Evolutionary conservation across 2,329 filamentous ascomycete species (phyloP), one percentile per base, ranked within the genome.

Genomic region (Onygenales sp.): DNA sequence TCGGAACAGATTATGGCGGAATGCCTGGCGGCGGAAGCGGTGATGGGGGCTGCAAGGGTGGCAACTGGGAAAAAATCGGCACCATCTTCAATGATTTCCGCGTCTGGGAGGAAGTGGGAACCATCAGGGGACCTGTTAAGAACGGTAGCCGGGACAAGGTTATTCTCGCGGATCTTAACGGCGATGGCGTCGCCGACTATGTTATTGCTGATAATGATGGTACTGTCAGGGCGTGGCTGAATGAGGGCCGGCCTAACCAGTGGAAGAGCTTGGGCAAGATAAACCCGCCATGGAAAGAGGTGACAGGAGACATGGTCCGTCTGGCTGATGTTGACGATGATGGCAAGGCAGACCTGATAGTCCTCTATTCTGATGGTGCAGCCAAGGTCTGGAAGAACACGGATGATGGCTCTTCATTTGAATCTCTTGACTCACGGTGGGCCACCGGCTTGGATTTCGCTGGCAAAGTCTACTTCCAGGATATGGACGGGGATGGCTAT

Each of bases 321-420:
- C 48, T 52, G 48, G 51, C 51, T 27, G 51, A 52, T 48, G 27
- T 52, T 7, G 43, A 52, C 21, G 51, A 43, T 8, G 51, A 52
- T 32, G 51, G 43, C 8, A 42, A 49, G 11, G 51, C 42, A 21
- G 51, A 52, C 42, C 39, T 34, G 32, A 47, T 52, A n/a, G 32
- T 47, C 33, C n/a, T 47, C n/a, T 47, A 47, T 33, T 6, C 32
- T 9, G 39, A 42, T 33, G 52, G 51, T 7, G 45, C 32, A 4
- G 51, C 48, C 39, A 50, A 37, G 33, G 48, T 31, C 14, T 47
- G 44, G 44, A 14, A n/a, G 9, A 47, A 47, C 44, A 14, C 33
- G 0, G 44, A 31, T 31, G n/a, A 47, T 7, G 21, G 21, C 21
- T 27, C 21, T 27, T 27, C 21, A 27, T 21, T 47, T 32, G 44